A percentile compares a stretch with the other conserved stretches of the same genome.
Conservation (phyloP, 352 stramenopile genomes). For the Phytopythium kandeliae region DNA sequence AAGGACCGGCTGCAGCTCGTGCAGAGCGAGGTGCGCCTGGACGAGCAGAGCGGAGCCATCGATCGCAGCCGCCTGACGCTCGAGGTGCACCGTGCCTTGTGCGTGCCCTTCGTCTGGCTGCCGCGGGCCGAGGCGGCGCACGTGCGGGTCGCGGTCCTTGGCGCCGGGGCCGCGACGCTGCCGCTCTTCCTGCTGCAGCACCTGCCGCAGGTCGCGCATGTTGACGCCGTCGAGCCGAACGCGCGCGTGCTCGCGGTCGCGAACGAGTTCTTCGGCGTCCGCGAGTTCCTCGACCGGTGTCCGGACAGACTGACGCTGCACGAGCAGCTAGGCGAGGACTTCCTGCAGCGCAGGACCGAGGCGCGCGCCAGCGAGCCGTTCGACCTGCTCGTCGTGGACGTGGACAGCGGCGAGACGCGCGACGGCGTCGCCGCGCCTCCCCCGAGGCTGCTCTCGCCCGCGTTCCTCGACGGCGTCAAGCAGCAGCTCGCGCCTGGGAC, state of each 20-base stretch:
- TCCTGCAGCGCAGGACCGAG: slow-evolving; percentile 18
- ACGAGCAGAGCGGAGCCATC: slow-evolving; percentile 10
- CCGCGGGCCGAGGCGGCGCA: not conserved
- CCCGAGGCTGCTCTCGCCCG: slow-evolving; percentile 26
- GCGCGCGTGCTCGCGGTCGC: slow-evolving; percentile 36
- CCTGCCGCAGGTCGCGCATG: slow-evolving; percentile 14
- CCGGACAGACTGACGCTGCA: slow-evolving; percentile 25
- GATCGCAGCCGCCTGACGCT: slow-evolving; percentile 45
- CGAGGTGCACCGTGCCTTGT: slow-evolving; percentile 65
- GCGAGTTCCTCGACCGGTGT: slow-evolving; percentile 13
- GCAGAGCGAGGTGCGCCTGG: slow-evolving; percentile 62
- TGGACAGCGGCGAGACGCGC: slow-evolving; percentile 41
- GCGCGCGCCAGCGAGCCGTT: slow-evolving; percentile 9
- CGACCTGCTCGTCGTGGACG: slow-evolving; percentile 58
- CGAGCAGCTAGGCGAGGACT: slow-evolving; percentile 36
- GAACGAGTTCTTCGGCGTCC: slow-evolving; percentile 37
- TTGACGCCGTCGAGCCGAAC: slow-evolving; percentile 64
- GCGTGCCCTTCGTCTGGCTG: slow-evolving; percentile 30
- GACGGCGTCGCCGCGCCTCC: slow-evolving; percentile 35
- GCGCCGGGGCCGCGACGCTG: slow-evolving; percentile 48
- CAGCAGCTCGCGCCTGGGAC: slow-evolving; percentile 12
- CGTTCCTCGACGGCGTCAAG: slow-evolving; percentile 27
- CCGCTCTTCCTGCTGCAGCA: slow-evolving; percentile 50
- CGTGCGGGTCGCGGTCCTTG: slow-evolving; percentile 35
- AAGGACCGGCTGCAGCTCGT: slow-evolving; percentile 64